Conservation (phyloP, 176 grass and related monocot genomes). For the Phragmites australis region DNA sequence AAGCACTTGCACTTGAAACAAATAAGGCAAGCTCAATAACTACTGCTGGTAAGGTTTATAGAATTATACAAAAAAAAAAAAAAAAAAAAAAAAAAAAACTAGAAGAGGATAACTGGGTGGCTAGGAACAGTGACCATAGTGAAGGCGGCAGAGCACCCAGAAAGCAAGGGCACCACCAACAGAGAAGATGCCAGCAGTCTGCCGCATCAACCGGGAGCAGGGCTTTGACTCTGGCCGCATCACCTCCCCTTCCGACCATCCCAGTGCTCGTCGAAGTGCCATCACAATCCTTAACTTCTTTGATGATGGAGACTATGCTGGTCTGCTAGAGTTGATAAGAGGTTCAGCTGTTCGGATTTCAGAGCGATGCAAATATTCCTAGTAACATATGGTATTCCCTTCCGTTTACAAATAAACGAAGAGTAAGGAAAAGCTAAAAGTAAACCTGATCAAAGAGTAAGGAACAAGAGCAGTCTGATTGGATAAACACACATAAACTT, state of each 20-base stretch:
- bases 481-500: too few species aligned
- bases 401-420: neutral
- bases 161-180: conserved; percentile 69
- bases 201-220: conserved; percentile 70
- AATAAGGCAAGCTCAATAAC: neutral
- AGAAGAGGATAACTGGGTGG: neutral
- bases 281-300: conserved; percentile 34
- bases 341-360: conserved; percentile 3
- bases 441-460: too few species aligned
- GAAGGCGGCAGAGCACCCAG: conserved; percentile 82
- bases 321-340: neutral
- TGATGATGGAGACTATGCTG: too few species aligned
- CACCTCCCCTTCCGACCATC: conserved; percentile 90
- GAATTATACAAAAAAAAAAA: neutral
- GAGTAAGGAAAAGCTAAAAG: neutral
- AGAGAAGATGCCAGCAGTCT: conserved; percentile 85
- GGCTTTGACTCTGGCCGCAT: conserved; percentile 89
- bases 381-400: too few species aligned
- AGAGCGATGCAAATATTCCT: neutral
- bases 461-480: too few species aligned
- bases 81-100: neutral
- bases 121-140: conserved; percentile 56
- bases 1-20: neutral
- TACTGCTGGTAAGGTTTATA: neutral
- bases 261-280: conserved; percentile 54